Base-by-base conservation (phyloP, 495 filamentous ascomycete species). In the Neurospora sp. region DNA sequence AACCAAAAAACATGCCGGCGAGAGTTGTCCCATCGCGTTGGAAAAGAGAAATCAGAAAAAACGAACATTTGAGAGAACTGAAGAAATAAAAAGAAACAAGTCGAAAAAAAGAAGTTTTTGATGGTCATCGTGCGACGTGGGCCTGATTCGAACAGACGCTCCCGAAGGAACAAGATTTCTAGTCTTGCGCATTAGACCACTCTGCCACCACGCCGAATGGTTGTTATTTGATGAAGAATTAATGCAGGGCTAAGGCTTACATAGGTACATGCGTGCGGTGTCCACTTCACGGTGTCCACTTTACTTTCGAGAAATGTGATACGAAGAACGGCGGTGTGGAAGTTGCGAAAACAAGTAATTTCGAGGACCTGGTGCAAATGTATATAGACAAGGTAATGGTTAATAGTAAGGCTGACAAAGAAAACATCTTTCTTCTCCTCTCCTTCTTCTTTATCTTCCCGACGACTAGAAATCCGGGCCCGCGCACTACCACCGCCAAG, bases 201-300 rank as follows among this genome's bases (percentile, higher is more conserved):
- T 66, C 54, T 34, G 54, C 54, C 54, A 66, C 54, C 54, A 66
- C 54, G 54, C 54, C 54, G 28, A 66, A 66, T 66, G 54, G 54
- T 34, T 66, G 7, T 34, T 59, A 15, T 34, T 66, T 9, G 28
- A 62, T 62, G 0, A 4, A 36, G 0, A 3, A 1, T 4, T 0
- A 0, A 0, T 0, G 0, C 2, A 4, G 2, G 7, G 6, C 54
- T 19, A 4, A 2, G 3, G 3, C 28, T 19, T 66, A 66, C 5
- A 2, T 28, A 17, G 28, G 28, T 28, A 34, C 15, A 7, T 17
- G 5, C 11, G 15, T 17, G 5, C 11, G 3, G 24, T 66, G 7
- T 17, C 54, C 54, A 66, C 54, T 66, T 66, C n/a, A n/a, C 11
- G 3, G 24, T 66, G 7, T 17, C 54, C 54, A 66, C 54, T 66